phyloP scores from a whole-genome alignment of 1,284 basidiomycete species.

The Pulveroboletus sp. region DNA sequence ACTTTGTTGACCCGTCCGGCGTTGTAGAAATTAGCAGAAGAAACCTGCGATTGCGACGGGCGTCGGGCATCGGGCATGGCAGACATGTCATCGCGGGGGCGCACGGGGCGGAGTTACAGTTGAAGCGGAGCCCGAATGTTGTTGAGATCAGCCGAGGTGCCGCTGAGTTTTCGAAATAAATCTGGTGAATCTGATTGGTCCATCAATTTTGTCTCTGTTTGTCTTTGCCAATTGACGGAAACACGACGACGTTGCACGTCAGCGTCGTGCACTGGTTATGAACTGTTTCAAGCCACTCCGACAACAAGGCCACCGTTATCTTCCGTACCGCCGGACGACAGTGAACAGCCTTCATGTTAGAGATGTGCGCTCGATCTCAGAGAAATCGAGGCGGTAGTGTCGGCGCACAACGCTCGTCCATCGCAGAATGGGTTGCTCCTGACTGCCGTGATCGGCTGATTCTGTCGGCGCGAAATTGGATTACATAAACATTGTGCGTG shows the following conservation, averaged over 20 bases:
- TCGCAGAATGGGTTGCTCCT: conserved; percentile 14
- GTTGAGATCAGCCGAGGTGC: conserved; percentile 5
- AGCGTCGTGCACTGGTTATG: not conserved
- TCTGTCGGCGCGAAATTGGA: conserved; percentile 2
- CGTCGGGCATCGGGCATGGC: not conserved
- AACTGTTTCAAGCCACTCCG: not conserved
- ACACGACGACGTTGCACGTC: not conserved
- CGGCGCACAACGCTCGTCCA: conserved; percentile 22
- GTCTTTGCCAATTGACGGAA: not conserved
- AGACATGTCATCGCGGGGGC: not conserved
- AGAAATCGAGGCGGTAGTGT: not conserved
- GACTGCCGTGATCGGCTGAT: not conserved
- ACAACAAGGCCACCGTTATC: not conserved
- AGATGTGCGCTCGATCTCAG: not conserved
- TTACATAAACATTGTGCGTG: conserved; percentile 25
- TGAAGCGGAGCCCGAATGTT: not conserved
- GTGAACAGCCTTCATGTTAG: not conserved
- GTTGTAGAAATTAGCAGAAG: not conserved
- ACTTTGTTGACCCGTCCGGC: not conserved
- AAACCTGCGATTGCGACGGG: not conserved
- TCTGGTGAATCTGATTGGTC: conserved; percentile 4
- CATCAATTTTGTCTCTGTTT: conserved; percentile 6
- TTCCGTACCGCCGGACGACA: not conserved
- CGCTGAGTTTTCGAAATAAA: not conserved
- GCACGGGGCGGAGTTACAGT: not conserved